A percentile compares a stretch with the other conserved stretches of the same genome.
Conservation (phyloP, 2,329 filamentous ascomycete genomes). For the Chaetomium strumarium region DNA sequence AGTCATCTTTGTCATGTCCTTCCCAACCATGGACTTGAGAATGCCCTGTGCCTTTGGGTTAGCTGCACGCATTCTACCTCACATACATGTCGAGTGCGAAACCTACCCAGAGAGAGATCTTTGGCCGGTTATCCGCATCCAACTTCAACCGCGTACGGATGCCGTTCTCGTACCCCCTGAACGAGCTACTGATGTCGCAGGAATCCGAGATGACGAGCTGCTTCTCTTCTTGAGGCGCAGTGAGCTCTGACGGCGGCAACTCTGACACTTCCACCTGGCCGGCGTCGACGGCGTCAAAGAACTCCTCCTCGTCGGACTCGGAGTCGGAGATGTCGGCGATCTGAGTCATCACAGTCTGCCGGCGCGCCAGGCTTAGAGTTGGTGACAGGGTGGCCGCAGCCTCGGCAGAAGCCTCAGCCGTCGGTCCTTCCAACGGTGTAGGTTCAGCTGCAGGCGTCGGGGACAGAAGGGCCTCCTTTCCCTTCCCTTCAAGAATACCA, state of each 20-base stretch:
- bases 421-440: conserved; percentile 30
- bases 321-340: conserved; percentile 73
- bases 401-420: conserved; percentile 22
- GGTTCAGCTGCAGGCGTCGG: conserved; percentile 31
- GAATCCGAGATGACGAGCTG: conserved; percentile 42
- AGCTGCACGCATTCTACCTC: conserved; percentile 12
- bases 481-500: conserved; percentile 32
- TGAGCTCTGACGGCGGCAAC: conserved; percentile 49
- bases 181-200: conserved; percentile 68
- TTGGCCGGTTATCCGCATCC: conserved; percentile 87
- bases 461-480: conserved; percentile 30
- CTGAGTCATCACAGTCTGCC: conserved; percentile 62
- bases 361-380: conserved; percentile 41
- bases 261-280: conserved; percentile 77
- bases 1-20: conserved; percentile 99
- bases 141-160: conserved; percentile 74
- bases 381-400: conserved; percentile 36
- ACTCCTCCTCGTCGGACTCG: conserved; percentile 82
- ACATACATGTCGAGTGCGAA: not conserved
- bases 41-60: conserved; percentile 59
- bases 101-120: conserved; percentile 91
- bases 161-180: conserved; percentile 87
- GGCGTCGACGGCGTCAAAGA: conserved; percentile 94
- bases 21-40: conserved; percentile 98
- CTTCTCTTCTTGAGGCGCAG: conserved; percentile 37